A percentile compares a stretch with the other conserved stretches of the same genome.
These are phyloP conservation scores for Annulohypoxylon moriforme DNA, from an alignment of 495 filamentous ascomycete species.

Conservation along the genomic window DNA sequence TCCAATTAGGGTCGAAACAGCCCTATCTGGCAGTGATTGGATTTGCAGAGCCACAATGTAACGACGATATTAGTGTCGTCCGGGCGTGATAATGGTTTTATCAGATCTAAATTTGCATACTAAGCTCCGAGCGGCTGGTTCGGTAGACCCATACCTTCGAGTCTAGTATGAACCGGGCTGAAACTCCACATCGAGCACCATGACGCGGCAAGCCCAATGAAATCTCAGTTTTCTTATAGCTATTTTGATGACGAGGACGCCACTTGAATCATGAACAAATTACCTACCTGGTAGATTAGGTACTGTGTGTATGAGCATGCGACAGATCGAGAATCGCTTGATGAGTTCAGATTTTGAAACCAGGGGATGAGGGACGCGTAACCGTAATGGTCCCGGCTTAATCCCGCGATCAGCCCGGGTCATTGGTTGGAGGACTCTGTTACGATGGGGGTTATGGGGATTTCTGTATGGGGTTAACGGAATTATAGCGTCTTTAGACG, in stretches of 20 bases:
- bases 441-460: background rate
- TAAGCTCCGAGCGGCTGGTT: background rate
- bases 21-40: background rate
- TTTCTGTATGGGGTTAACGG: background rate
- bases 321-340: background rate
- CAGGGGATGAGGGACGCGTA: constrained; percentile 12
- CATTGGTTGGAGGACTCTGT: background rate
- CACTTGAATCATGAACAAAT: background rate
- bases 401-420: background rate
- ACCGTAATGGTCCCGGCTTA: constrained; percentile 12
- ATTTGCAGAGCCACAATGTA: background rate
- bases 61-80: background rate
- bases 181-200: constrained; percentile 13
- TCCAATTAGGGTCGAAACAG: background rate
- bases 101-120: background rate
- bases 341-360: constrained; percentile 10
- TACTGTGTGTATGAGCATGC: background rate
- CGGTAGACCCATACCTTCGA: constrained; percentile 1
- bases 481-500: constrained; percentile 6
- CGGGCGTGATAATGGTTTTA: background rate
- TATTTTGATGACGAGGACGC: constrained; percentile 14
- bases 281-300: no score
- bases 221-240: background rate
- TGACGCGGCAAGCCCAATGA: constrained; percentile 13
- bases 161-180: constrained; percentile 4